A percentile compares a stretch with the other conserved stretches of the same genome.
phyloP scores from a whole-genome alignment of 2,329 filamentous ascomycete species.

The Nemania sp. region DNA sequence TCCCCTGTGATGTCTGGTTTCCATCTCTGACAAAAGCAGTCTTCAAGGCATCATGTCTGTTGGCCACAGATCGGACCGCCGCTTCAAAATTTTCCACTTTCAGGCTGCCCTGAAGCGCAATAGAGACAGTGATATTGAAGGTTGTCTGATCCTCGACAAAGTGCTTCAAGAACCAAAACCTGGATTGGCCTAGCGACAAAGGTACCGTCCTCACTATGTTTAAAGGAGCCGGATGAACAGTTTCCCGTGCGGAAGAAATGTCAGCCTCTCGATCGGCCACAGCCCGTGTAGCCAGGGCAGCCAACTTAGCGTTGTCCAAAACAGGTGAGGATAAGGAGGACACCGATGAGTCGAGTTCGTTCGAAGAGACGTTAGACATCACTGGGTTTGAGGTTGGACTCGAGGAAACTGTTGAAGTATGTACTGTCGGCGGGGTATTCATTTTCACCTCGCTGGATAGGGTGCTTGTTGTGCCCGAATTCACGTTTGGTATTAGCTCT shows the following conservation, averaged over 20 bases:
- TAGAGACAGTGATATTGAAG: not conserved
- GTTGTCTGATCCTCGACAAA: conserved; percentile 2
- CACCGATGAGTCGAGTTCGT: no score
- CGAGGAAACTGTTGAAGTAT: no score
- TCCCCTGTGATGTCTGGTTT: not conserved
- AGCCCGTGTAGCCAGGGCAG: no score
- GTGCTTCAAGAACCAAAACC: conserved; percentile 2
- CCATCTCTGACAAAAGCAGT: not conserved
- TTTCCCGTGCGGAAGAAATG: no score
- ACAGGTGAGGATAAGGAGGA: no score
- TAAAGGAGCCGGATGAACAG: not conserved
- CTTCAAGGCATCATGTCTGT: conserved; percentile 1
- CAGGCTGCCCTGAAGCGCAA: not conserved
- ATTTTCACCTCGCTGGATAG: not conserved
- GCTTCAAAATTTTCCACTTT: not conserved
- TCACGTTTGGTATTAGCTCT: not conserved
- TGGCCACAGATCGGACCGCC: not conserved
- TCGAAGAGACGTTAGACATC: no score
- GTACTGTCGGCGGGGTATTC: no score
- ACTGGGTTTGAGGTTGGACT: no score
- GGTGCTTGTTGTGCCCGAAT: not conserved
- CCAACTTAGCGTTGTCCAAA: no score
- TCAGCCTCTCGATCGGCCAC: no score
- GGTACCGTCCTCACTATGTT: not conserved
- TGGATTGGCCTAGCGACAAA: conserved; percentile 5